Percentiles rank a stretch among this genome's conserved stretches.
phyloP scores from a whole-genome alignment of 2,329 filamentous ascomycete species.

The Nemania sp. region DNA sequence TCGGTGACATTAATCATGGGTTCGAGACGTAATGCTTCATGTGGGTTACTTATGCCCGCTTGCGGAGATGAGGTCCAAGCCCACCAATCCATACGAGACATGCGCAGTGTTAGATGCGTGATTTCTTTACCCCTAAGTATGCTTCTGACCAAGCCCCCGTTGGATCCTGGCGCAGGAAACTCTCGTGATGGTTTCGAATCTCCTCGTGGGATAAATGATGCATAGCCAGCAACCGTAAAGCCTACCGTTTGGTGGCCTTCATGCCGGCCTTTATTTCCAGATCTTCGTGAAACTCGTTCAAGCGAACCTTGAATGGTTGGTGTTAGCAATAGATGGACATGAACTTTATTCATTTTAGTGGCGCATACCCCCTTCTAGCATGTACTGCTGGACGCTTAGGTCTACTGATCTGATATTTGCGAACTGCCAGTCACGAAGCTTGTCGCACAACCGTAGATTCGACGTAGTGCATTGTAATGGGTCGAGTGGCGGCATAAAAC shows the following conservation, averaged over 20 bases:
- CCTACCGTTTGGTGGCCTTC: slow-evolving; percentile 24
- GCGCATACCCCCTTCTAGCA: slow-evolving; percentile 34
- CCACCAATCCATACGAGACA: slow-evolving; percentile 37
- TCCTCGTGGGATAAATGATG: slow-evolving; percentile 24
- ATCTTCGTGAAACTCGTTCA: slow-evolving; percentile 31
- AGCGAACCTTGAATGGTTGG: slow-evolving; percentile 25
- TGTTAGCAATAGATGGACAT: background rate
- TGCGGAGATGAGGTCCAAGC: slow-evolving; percentile 27
- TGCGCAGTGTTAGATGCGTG: slow-evolving; percentile 32
- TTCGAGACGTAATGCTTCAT: slow-evolving; percentile 31
- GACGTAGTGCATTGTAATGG: slow-evolving; percentile 24
- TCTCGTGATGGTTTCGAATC: background rate
- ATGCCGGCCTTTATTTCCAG: slow-evolving; percentile 31
- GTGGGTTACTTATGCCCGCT: slow-evolving; percentile 5
- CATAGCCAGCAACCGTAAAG: slow-evolving; percentile 24
- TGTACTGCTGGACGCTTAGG: slow-evolving; percentile 31
- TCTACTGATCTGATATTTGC: slow-evolving; percentile 34
- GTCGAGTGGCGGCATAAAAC: slow-evolving; percentile 24
- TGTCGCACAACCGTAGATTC: slow-evolving; percentile 15
- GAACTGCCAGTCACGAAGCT: slow-evolving; percentile 35
- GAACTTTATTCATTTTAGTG: background rate
- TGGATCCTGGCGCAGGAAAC: slow-evolving; percentile 9
- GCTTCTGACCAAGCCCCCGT: slow-evolving; percentile 12
- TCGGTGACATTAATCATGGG: slow-evolving; percentile 35
- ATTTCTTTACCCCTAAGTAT: slow-evolving; percentile 29